Evolutionary conservation across 2,329 filamentous ascomycete species (phyloP), one percentile per base, ranked within the genome.

Genomic region (Fusarium sp.): DNA sequence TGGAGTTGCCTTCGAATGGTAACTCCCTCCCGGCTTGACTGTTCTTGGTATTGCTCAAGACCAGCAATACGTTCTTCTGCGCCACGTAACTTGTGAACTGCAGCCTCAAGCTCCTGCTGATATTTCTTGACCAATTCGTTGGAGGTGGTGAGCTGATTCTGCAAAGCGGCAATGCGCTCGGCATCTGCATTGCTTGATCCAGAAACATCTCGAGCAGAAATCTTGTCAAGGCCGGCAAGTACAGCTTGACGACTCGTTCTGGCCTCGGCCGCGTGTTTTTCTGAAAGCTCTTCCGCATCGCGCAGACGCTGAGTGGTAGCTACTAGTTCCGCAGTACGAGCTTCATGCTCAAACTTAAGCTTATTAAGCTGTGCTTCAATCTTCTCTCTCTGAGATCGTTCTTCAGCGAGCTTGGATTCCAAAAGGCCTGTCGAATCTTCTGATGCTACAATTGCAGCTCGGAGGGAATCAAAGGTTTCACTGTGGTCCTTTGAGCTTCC

Each of bases 31-130:
- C 96, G 90, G 81, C 95, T 98, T 7, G 95, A 93, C 82, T 99
- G 96, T 79, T 99, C 96, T 82, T 99, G 96, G 80, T 98, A 98
- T 33, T 94, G 94, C 81, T 99, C 96, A 7, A 99, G 88, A 11
- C 96, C 96, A 9, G 96, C 97, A 80, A 99, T 98, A 45, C 96
- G 91, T 84, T 98, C 97, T 82, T 99, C 97, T 7, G 96, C 96
- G 65, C 92, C 92, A 58, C 96, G 92, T 58, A 99, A 86, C 80
- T 95, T 97, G 78, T 98, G 94, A 0, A 94, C 92, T 6, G 95
- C 94, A 31, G 87, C 84, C 80, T 99, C 94, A 2, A 95, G 95
- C 65, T 97, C 95, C 68, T 92, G 88, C 80, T 98, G 94, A 75
- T 97, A 97, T 78, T 94, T 94, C 80, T 92, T 93, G 33, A 95